Evolutionary conservation across 352 stramenopile species (phyloP).

Genomic region (Globisporangium acanthophoron): DNA sequence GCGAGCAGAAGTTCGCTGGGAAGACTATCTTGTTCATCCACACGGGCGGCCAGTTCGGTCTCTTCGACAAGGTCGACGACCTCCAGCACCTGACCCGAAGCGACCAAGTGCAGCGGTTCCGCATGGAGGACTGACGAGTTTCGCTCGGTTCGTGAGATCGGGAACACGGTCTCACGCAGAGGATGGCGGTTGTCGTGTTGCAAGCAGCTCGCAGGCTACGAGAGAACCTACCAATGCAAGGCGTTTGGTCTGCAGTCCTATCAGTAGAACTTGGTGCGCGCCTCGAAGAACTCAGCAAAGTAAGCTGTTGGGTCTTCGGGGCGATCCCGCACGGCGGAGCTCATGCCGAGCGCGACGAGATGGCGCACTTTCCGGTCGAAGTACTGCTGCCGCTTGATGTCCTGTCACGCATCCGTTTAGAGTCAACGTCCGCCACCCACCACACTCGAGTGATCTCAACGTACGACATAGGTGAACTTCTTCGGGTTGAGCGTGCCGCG

Average conservation of each 20-base stretch:
- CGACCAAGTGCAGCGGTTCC: constrained; percentile 50
- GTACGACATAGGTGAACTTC: constrained; percentile 72
- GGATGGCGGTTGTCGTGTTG: not conserved
- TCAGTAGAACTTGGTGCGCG: constrained; percentile 62
- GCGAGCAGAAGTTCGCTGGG: constrained; percentile 64
- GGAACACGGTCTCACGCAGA: too few relatives aligned
- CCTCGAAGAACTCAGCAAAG: constrained; percentile 64
- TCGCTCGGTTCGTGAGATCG: too few relatives aligned
- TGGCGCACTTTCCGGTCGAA: constrained; percentile 77
- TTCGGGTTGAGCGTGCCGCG: constrained; percentile 59
- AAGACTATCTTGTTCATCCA: constrained; percentile 89
- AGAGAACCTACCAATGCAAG: too few relatives aligned
- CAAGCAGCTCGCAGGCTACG: not conserved
- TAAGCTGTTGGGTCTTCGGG: constrained; percentile 44
- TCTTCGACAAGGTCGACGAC: constrained; percentile 89
- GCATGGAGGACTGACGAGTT: constrained; percentile 32
- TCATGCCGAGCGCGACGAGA: constrained; percentile 55
- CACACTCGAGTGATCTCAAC: constrained; percentile 3
- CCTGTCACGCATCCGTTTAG: constrained; percentile 17
- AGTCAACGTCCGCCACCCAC: too few relatives aligned
- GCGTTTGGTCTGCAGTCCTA: not conserved
- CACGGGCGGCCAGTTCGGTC: constrained; percentile 86
- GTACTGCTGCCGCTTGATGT: constrained; percentile 62
- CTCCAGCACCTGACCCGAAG: constrained; percentile 49
- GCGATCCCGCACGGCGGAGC: constrained; percentile 55